Percentiles rank a stretch among this genome's conserved stretches.
phyloP scores from a whole-genome alignment of 2,329 filamentous ascomycete species.

The Cladobotryum protrusum region DNA sequence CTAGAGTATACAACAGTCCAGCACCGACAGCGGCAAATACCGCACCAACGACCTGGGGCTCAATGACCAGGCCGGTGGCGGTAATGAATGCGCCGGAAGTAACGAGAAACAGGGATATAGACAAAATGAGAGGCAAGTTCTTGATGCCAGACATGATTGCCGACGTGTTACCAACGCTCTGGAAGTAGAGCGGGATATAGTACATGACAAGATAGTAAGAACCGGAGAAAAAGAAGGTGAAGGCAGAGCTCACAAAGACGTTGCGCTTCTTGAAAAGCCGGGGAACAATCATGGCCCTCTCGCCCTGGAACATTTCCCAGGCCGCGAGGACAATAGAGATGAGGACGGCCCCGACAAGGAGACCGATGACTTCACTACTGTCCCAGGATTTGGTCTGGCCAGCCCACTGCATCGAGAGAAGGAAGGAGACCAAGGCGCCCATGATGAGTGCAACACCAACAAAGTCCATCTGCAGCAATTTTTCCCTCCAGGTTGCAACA shows the following conservation, averaged over 20 bases:
- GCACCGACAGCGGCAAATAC: constrained; percentile 27
- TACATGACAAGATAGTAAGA: constrained; percentile 33
- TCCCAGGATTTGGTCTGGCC: constrained; percentile 33
- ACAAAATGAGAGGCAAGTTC: constrained; percentile 32
- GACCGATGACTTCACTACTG: constrained; percentile 28
- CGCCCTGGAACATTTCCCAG: constrained; percentile 31
- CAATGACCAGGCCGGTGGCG: constrained; percentile 33
- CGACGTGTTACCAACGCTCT: constrained; percentile 26
- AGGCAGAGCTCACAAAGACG: constrained; percentile 24
- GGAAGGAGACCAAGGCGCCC: constrained; percentile 33
- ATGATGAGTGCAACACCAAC: constrained; percentile 23
- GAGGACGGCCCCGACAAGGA: constrained; percentile 28
- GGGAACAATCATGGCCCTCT: constrained; percentile 31
- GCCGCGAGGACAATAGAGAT: constrained; percentile 23
- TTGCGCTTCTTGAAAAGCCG: constrained; percentile 29
- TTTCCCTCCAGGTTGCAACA: constrained; percentile 27
- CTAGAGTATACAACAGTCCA: constrained; percentile 35
- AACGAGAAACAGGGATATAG: constrained; percentile 3
- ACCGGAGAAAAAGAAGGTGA: constrained; percentile 31
- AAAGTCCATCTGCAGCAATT: constrained; percentile 32
- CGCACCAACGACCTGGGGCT: constrained; percentile 27
- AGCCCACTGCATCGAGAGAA: constrained; percentile 42
- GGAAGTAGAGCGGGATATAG: constrained; percentile 36
- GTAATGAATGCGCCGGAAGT: constrained; percentile 19
- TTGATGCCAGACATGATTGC: constrained; percentile 31